Evolutionary conservation across 176 grass and related monocot species (phyloP).

Genomic region (Phyllostachys edulis): DNA sequence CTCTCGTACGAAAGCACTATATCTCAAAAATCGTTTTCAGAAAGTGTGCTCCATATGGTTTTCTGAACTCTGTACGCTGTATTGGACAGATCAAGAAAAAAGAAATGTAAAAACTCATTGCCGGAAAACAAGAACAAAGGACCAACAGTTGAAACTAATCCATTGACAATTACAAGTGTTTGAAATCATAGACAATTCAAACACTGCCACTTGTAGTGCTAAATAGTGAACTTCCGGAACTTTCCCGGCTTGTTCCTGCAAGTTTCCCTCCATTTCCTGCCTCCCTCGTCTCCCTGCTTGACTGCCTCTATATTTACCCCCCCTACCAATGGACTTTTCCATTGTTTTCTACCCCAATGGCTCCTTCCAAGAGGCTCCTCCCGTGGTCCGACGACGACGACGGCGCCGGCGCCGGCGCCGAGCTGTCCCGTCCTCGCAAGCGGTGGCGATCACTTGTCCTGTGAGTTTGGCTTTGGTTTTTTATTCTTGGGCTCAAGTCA

Average conservation of each 20-base stretch:
- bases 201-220: neutral
- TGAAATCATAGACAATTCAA: neutral
- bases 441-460: conserved; percentile 44
- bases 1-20: neutral
- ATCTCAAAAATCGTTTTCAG: neutral
- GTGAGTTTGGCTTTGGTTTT: conserved; percentile 23
- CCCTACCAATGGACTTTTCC: neutral
- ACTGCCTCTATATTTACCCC: conserved; percentile 27
- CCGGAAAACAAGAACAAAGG: neutral
- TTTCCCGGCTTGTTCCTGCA: conserved; percentile 34
- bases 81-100: neutral
- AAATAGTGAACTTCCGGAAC: neutral
- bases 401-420: neutral
- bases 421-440: conserved; percentile 37
- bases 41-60: neutral
- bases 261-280: conserved; percentile 30
- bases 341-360: conserved; percentile 39
- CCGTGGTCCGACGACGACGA: neutral
- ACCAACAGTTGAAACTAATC: neutral
- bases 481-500: conserved; percentile 6
- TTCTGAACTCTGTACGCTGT: neutral
- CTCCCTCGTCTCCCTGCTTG: neutral
- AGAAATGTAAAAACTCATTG: neutral
- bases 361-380: conserved; percentile 24
- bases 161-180: conserved; percentile 8